Evolutionary conservation across 371 early-diverging fungal genomes (phyloP), one percentile per base, ranked within the genome.

Genomic region (Mucor plumbeus): DNA sequence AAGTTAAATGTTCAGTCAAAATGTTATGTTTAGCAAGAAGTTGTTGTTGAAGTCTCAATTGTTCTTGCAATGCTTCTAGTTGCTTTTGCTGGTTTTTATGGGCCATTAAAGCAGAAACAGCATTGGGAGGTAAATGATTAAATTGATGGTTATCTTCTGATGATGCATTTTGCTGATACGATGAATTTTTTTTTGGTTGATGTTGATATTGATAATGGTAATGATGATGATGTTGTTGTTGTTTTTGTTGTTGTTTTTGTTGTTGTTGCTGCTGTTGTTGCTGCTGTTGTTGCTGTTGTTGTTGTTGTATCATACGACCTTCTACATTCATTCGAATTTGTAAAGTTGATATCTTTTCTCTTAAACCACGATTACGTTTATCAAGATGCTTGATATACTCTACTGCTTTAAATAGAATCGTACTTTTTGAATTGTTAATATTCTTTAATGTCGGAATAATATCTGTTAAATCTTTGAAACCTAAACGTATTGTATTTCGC

Each of bases 391-490:
- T 69, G 19, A 87, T 83, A 36, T 76, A 87, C 34, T 84, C 85
- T 6, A 85, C 87, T 13, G 85, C 85, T 64, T 86, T 85, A 72
- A 81, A 80, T 6, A 89, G 69, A 19, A 87, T 83, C 0, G 82
- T 82, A 14, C 85, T 83, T 59, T 87, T 87, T 35, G 85, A 84
- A 57, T 83, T 79, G 62, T 84, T 85, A 50, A 82, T 79, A 31
- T 84, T 83, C 57, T 79, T 88, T 61, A 94, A 77, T 3, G 89
- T 87, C 21, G 97, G 97, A 36, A 95, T 92, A 39, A 95, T 80
- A 26, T 90, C 89, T 41, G 91, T 90, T 59, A 96, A 83, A 63
- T 91, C 89, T 65, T 91, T 91, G 77, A 95, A 94, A 4, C 94
- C 94, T 19, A 80, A 74, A 7, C 93, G 87, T 71, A 96, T 95